Base-by-base conservation (phyloP, 2,329 filamentous ascomycete species). In the Pseudocercospora vitis region DNA sequence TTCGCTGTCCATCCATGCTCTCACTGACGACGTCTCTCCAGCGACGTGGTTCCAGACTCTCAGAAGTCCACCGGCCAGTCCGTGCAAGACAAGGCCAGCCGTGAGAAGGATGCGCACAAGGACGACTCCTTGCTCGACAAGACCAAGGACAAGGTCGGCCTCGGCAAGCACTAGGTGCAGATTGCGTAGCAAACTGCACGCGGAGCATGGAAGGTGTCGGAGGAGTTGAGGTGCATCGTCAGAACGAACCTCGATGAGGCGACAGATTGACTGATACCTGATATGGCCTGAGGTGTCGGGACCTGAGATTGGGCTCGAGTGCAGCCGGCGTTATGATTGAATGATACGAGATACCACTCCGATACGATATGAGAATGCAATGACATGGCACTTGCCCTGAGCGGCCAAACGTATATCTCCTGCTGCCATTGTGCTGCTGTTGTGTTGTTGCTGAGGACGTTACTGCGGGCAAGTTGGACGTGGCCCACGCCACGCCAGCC, bases 61-160 rank as follows among this genome's bases (percentile, higher is more conserved):
- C 69, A 73, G 67, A 86, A 86, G 76, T 78, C 78, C 48, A 71
- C 70, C 58, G 62, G 70, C 45, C 83, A 86, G 71, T 74, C 78
- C 59, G 58, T 71, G 35, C 71, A 71, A 31, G 79, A 82, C 68
- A 80, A 80, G 70, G 51, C 64, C 54, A 74, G 75, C 63, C 77
- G 78, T 51, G 49, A 68, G 50, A 71, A 74, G 55, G 76, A 79
- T 64, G 66, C 72, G 53, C 42, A 70, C 31, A 60, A 73, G 57
- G 73, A 75, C 33, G 60, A 71, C 52, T 72, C 57, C 18, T 50
- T 70, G 40, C 52, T 63, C 58, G 73, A 75, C 52, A 77, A 77
- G 69, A 71, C 76, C 64, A 76, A 78, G 75, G 66, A 73, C 55
- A 73, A 74, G 46, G 63, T 78, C 28, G 77, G 77, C 24, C 56